phyloP scores from a whole-genome alignment of 768 basidiomycete species.

The Asterophora lycoperdoides region DNA sequence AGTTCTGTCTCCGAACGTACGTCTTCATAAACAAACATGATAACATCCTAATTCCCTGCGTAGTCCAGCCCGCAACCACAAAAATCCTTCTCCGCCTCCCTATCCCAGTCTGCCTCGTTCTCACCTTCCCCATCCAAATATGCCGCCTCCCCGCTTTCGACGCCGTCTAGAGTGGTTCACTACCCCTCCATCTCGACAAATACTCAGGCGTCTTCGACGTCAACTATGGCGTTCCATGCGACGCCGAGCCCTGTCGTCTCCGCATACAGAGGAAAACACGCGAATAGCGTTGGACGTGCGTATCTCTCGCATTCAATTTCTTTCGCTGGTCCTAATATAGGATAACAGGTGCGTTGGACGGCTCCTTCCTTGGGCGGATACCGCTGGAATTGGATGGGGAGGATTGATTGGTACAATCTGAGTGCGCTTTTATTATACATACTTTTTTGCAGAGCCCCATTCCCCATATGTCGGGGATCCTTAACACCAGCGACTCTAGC shows the following conservation, averaged over 20 bases:
- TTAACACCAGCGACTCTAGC: no score
- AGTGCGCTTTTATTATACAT: no score
- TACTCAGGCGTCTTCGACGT: constrained; percentile 30
- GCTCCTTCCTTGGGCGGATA: constrained; percentile 30
- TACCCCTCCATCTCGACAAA: constrained; percentile 31
- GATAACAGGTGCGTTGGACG: constrained; percentile 36
- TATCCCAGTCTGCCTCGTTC: constrained; percentile 33
- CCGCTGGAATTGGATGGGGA: constrained; percentile 6
- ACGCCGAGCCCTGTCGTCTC: constrained; percentile 41
- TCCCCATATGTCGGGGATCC: no score
- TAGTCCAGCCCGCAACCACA: constrained; percentile 40
- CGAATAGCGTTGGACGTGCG: constrained; percentile 35
- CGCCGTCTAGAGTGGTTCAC: constrained; percentile 35
- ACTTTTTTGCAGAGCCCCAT: no score
- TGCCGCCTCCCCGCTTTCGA: constrained; percentile 37
- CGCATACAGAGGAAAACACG: constrained; percentile 40
- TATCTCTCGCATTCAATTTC: neutral
- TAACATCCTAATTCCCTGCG: no score
- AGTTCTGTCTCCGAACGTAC: constrained; percentile 38
- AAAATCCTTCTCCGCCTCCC: constrained; percentile 33
- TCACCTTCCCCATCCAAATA: constrained; percentile 25
- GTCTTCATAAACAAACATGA: constrained; percentile 6
- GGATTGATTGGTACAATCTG: no score
- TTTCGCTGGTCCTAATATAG: neutral
- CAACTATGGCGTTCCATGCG: constrained; percentile 27